Evolutionary conservation across 176 grass and related monocot genomes (phyloP).

Genomic region (Aegilops longissima): DNA sequence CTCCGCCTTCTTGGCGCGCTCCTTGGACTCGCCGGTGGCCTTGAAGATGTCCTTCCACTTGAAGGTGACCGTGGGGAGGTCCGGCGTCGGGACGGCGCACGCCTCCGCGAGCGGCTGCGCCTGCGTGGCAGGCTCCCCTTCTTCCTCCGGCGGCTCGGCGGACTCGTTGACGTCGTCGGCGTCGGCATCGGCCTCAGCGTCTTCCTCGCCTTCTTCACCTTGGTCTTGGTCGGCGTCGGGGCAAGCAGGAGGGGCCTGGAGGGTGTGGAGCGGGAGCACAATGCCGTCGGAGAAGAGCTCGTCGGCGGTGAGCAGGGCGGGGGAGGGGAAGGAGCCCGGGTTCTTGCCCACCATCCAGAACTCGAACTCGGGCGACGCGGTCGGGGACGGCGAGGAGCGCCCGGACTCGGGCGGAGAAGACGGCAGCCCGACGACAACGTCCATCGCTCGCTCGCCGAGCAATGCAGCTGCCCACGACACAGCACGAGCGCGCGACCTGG

Average conservation of each 20-base stretch:
- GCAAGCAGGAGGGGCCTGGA: background rate
- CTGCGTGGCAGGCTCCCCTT: background rate
- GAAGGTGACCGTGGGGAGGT: slow-evolving; percentile 49
- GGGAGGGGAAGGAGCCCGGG: slow-evolving; percentile 42
- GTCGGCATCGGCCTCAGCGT: background rate
- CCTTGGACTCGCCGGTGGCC: slow-evolving; percentile 41
- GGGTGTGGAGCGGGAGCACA: slow-evolving; percentile 81
- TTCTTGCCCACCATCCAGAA: slow-evolving; percentile 89
- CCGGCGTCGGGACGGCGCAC: slow-evolving; percentile 27
- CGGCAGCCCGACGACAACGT: slow-evolving; percentile 15
- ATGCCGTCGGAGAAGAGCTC: slow-evolving; percentile 97
- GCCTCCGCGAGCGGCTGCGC: slow-evolving; percentile 34
- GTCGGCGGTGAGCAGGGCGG: slow-evolving; percentile 76
- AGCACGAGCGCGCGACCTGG: background rate
- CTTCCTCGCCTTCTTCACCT: background rate
- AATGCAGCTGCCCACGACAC: background rate
- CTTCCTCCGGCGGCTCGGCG: background rate
- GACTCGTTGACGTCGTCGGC: background rate
- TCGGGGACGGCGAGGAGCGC: slow-evolving; percentile 44
- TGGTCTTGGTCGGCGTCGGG: background rate
- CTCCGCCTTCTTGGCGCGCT: slow-evolving; percentile 47
- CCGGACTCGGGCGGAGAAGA: slow-evolving; percentile 28
- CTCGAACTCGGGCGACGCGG: slow-evolving; percentile 88
- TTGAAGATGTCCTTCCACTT: slow-evolving; percentile 89
- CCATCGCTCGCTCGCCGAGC: slow-evolving; percentile 16